Evolutionary conservation across 345 rosid genomes (phyloP), one percentile per base, ranked within the genome.

Genomic region (Lenwebbia sp.): DNA sequence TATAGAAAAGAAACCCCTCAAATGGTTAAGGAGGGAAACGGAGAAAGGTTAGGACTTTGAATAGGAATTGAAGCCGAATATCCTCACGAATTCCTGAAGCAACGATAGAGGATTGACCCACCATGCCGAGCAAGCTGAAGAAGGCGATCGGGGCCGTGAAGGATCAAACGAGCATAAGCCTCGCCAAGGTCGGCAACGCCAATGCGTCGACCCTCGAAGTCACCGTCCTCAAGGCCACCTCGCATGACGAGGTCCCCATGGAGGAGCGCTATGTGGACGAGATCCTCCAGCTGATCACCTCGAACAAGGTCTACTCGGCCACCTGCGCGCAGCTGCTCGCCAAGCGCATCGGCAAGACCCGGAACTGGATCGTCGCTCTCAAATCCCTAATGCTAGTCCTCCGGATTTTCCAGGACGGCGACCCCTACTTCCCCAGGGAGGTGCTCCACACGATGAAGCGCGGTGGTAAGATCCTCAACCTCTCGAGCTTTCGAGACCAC

Each of bases 131-230:
- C 95, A 97, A 94, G 91, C 87, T 97, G 1, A 92, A 92, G 89
- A 97, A 93, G 83, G 99, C 98, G 22, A 89, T 97, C 15, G 98
- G 95, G 53, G 96, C 95, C 55, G 96, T 97, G 54, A 97, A 97
- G 84, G 99, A 96, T 83, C 94, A 95, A 6, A 97, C 99, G 8
- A 96, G 99, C 94, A 96, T 96, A 4, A 91, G 97, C 91, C 88
- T 97, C 28, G 98, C 94, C 60, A 97, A 97, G 90, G 99, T 94
- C 84, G 89, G 94, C 1, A 93, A 83, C 86, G 90, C 88, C 89
- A 91, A 91, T 82, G 84, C 92, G 3, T 88, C 95, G 58, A 87
- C 88, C 76, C 91, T 96, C 58, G 96, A 96, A 85, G 98, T 96
- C 9, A 82, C 93, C 1, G 91, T 95, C n/a, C 94, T 97, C 4